phyloP scores from a whole-genome alignment of 139 green algal species.

The Desmodesmus armatus region DNA sequence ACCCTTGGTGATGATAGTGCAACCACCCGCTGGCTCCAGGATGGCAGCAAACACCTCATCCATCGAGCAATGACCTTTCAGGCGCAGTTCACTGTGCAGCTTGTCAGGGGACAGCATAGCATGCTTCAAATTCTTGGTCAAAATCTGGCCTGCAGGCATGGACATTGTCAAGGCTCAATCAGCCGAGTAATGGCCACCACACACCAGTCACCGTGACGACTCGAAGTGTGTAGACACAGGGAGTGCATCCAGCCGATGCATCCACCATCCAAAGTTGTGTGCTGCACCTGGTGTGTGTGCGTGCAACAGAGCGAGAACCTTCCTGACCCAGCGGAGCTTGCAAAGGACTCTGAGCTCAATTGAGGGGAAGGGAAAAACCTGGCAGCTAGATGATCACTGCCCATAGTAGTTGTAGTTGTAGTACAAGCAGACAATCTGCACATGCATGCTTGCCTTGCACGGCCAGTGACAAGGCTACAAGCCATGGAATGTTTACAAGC shows the following conservation, averaged over 20 bases:
- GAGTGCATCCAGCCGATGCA: too few species aligned
- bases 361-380: neutral
- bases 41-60: too few species aligned
- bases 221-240: too few species aligned
- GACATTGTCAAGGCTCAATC: neutral
- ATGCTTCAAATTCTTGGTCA: neutral
- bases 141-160: conserved; percentile 2
- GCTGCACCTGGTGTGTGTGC: neutral
- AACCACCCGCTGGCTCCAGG: too few species aligned
- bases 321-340: neutral
- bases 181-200: neutral
- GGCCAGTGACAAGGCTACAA: neutral
- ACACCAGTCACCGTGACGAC: too few species aligned
- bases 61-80: neutral
- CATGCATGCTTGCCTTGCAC: too few species aligned
- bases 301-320: neutral
- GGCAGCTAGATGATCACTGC: too few species aligned
- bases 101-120: conserved; percentile 9
- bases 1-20: too few species aligned
- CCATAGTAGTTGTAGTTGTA: neutral
- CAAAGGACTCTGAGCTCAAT: neutral
- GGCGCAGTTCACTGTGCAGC: conserved; percentile 10
- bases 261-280: neutral
- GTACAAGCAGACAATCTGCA: neutral
- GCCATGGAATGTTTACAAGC: neutral